Conservation (phyloP, 768 basidiomycete species). For the Hygrocybe coccinea region DNA sequence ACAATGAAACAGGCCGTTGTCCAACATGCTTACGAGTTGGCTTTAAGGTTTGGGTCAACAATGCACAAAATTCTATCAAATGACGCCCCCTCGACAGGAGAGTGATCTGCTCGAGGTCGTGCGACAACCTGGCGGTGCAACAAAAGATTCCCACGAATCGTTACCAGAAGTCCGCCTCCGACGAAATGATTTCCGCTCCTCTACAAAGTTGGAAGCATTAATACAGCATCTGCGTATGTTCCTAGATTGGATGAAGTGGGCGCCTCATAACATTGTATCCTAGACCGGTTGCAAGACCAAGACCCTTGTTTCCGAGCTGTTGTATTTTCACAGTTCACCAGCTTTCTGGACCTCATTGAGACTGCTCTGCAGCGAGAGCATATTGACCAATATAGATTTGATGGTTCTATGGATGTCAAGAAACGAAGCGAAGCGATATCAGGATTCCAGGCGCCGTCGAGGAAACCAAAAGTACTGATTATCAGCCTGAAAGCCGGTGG, state of each 20-base stretch:
- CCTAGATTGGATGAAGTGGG: not conserved
- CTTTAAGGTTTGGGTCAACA: constrained; percentile 41
- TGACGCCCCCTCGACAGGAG: constrained; percentile 34
- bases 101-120: constrained; percentile 62
- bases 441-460: constrained; percentile 67
- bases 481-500: constrained; percentile 88
- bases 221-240: constrained; percentile 61
- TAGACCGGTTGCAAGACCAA: constrained; percentile 61
- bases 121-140: constrained; percentile 20
- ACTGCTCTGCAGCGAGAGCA: constrained; percentile 61
- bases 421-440: constrained; percentile 70
- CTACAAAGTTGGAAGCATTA: constrained; percentile 87
- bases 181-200: constrained; percentile 81
- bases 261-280: not conserved
- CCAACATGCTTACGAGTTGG: constrained; percentile 76
- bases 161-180: constrained; percentile 52
- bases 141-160: constrained; percentile 32
- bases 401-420: constrained; percentile 88
- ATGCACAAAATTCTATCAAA: not conserved
- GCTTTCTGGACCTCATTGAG: constrained; percentile 81
- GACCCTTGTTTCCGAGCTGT: constrained; percentile 78
- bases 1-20: constrained; percentile 66
- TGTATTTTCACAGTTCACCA: constrained; percentile 88
- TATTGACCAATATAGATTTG: constrained; percentile 73
- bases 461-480: constrained; percentile 70